phyloP scores from a whole-genome alignment of 2,329 filamentous ascomycete genomes.

The Microcyclospora tardicrescens region DNA sequence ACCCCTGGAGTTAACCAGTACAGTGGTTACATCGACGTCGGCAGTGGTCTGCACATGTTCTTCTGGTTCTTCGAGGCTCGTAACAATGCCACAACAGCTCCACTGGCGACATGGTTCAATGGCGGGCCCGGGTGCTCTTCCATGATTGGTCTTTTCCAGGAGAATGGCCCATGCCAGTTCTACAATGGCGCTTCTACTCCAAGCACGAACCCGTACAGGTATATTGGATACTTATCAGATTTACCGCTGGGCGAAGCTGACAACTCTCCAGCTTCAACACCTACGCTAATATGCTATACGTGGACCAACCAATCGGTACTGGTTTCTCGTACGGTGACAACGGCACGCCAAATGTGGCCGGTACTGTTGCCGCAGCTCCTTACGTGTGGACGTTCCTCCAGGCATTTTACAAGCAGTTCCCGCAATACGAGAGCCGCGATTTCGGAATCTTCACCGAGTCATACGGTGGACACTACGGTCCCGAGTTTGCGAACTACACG shows the following conservation, averaged over 20 bases:
- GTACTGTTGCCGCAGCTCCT: conserved; percentile 34
- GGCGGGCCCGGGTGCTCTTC: conserved; percentile 46
- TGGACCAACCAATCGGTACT: conserved; percentile 48
- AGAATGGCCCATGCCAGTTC: conserved; percentile 28
- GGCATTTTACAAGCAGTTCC: conserved; percentile 27
- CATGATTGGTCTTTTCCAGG: conserved; percentile 44
- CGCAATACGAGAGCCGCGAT: conserved; percentile 4
- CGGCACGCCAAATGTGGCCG: conserved; percentile 19
- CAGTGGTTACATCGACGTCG: conserved; percentile 26
- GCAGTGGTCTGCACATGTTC: conserved; percentile 9
- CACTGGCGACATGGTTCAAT: conserved; percentile 47
- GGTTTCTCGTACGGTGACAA: conserved; percentile 40
- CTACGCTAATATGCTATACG: conserved; percentile 46
- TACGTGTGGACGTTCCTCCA: conserved; percentile 47
- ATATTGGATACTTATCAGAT: conserved; percentile 35
- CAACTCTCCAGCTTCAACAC: conserved; percentile 25
- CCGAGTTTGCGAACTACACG: conserved; percentile 19
- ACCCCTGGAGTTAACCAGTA: conserved; percentile 38
- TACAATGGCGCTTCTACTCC: conserved; percentile 26
- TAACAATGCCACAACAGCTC: conserved; percentile 24
- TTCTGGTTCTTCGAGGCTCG: neutral
- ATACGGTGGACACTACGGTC: conserved; percentile 16
- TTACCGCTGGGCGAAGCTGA: too few relatives aligned
- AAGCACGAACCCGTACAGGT: conserved; percentile 42
- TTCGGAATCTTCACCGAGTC: conserved; percentile 1